Conservation (phyloP, 371 early-diverging fungal species). For the Mucor mucedo region DNA sequence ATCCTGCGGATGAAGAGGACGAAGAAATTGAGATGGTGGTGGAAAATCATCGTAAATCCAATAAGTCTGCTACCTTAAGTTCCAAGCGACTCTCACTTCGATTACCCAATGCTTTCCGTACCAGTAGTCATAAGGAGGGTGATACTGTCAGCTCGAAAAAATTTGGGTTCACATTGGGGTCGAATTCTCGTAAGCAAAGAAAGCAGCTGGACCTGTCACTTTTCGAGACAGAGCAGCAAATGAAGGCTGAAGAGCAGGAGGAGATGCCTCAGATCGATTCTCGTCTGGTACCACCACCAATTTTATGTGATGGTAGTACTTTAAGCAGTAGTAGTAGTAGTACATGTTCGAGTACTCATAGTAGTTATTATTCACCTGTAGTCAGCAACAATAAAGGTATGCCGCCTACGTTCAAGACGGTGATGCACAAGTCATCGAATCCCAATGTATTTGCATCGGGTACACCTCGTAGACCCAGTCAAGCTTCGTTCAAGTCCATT, state of each 20-base stretch:
- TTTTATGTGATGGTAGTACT: constrained; percentile 49
- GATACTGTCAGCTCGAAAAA: constrained; percentile 26
- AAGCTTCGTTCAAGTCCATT: constrained; percentile 40
- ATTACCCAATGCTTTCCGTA: constrained; percentile 37
- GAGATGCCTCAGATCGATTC: constrained; percentile 9
- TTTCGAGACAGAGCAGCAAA: constrained; percentile 28
- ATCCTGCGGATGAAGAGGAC: constrained; percentile 24
- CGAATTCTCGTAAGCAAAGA: constrained; percentile 33
- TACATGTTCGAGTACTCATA: constrained; percentile 25
- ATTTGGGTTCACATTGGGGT: constrained; percentile 42
- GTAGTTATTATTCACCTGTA: constrained; percentile 8
- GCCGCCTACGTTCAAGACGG: constrained; percentile 16
- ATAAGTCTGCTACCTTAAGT: constrained; percentile 28
- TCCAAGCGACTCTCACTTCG: constrained; percentile 45
- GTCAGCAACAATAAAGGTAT: neutral
- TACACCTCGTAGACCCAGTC: constrained; percentile 34
- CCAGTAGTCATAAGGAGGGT: constrained; percentile 1
- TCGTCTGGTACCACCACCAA: constrained; percentile 29
- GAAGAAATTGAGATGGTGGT: constrained; percentile 6
- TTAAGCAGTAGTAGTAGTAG: constrained; percentile 48
- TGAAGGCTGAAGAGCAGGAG: neutral
- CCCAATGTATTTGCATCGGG: constrained; percentile 10
- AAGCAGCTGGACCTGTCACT: constrained; percentile 48
- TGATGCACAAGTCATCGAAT: constrained; percentile 8
- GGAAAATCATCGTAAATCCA: neutral